A percentile compares a stretch with the other conserved stretches of the same genome.
Evolutionary conservation across 1,139 yeast species (phyloP).

Genomic region (Yamadazyma atmosphaerica): DNA sequence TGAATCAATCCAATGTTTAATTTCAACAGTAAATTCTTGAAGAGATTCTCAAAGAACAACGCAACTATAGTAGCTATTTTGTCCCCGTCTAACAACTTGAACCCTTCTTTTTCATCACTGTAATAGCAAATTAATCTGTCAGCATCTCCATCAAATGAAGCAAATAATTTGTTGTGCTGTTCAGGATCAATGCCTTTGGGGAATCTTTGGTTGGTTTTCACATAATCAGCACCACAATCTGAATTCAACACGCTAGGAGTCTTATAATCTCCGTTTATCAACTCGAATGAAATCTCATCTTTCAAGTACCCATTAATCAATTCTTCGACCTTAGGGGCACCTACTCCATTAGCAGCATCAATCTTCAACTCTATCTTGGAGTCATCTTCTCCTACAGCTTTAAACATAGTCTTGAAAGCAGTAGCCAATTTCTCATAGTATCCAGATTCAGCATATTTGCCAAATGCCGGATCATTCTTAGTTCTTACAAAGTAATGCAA

Average conservation of each 20-base stretch:
- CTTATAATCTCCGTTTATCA: conserved; percentile 62
- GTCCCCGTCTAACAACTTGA: conserved; percentile 88
- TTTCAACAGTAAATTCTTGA: conserved; percentile 37
- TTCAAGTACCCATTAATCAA: conserved; percentile 46
- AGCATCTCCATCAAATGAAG: conserved; percentile 97
- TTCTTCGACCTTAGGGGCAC: conserved; percentile 71
- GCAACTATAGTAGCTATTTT: conserved; percentile 88
- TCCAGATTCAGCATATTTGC: conserved; percentile 64
- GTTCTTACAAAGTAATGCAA: conserved; percentile 84
- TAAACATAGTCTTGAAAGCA: conserved; percentile 35
- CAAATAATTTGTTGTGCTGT: conserved; percentile 50
- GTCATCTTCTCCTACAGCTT: conserved; percentile 18
- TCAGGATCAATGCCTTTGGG: conserved; percentile 55
- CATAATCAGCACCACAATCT: conserved; percentile 94
- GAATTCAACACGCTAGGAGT: conserved; percentile 64
- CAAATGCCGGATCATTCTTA: conserved; percentile 63
- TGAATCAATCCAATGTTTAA: conserved; percentile 83
- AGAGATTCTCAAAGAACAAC: conserved; percentile 55
- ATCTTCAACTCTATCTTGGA: conserved; percentile 54
- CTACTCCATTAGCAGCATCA: conserved; percentile 95
- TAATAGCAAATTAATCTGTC: conserved; percentile 91
- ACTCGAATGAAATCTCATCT: conserved; percentile 38
- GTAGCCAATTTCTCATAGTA: conserved; percentile 65
- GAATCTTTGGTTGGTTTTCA: conserved; percentile 80
- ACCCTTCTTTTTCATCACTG: conserved; percentile 44